Percentiles rank a stretch among this genome's conserved stretches.
These are phyloP conservation scores for Neofusicoccum umdonicola DNA, from an alignment of 2,329 filamentous ascomycete genomes.

Conservation along the genomic window DNA sequence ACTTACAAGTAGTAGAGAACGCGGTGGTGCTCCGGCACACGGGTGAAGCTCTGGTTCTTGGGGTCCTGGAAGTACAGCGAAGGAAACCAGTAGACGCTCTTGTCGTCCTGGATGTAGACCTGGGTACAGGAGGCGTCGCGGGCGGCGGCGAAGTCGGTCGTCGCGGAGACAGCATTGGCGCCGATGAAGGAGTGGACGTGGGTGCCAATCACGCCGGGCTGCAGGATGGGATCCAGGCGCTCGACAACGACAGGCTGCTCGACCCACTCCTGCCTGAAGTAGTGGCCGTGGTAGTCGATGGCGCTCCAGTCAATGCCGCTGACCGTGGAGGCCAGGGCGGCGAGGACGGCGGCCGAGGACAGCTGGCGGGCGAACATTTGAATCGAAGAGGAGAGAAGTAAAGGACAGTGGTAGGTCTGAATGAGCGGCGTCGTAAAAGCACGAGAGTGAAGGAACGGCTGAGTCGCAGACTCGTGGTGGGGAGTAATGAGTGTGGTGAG, in stretches of 20 bases:
- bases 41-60: conserved; percentile 35
- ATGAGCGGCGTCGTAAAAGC: not conserved
- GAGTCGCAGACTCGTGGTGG: conserved; percentile 15
- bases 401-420: not conserved
- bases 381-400: conserved; percentile 5
- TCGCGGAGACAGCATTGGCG: conserved; percentile 31
- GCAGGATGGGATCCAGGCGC: conserved; percentile 35
- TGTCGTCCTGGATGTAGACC: conserved; percentile 37
- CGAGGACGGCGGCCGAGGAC: conserved; percentile 22
- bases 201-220: conserved; percentile 31
- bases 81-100: conserved; percentile 39
- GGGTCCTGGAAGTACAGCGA: conserved; percentile 38
- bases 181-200: conserved; percentile 41
- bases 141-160: conserved; percentile 28
- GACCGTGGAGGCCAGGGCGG: conserved; percentile 26
- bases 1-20: conserved; percentile 36
- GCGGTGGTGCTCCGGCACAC: conserved; percentile 33
- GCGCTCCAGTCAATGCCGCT: conserved; percentile 26
- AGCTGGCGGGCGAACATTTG: conserved; percentile 29
- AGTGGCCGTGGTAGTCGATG: conserved; percentile 36
- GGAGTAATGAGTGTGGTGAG: conserved; percentile 1
- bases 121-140: conserved; percentile 35
- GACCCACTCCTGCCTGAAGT: conserved; percentile 38
- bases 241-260: conserved; percentile 35
- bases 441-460: conserved; percentile 1